A percentile compares a stretch with the other conserved stretches of the same genome.
Conservation (phyloP, 2,329 filamentous ascomycete species). For the Talaromyces atroroseus region DNA sequence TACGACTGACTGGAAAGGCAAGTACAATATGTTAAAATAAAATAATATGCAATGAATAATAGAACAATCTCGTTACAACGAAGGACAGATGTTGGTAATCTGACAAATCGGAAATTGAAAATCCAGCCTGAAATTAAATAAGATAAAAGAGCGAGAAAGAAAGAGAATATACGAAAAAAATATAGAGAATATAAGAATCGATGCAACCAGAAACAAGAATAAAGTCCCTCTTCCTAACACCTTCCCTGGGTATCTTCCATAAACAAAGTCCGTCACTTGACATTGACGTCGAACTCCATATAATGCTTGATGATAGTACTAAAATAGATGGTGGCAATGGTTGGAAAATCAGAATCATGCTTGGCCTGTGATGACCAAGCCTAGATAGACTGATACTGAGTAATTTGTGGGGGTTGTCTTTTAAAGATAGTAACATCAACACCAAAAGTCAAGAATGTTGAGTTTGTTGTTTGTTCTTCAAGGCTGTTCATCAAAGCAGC, state of each 20-base stretch:
- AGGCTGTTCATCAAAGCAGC: constrained; percentile 19
- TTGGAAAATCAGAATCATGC: background rate
- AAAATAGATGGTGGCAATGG: background rate
- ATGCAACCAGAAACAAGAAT: background rate
- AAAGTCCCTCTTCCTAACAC: background rate
- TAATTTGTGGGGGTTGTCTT: background rate
- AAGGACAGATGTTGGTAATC: background rate
- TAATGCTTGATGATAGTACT: constrained; percentile 6
- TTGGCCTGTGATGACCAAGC: background rate
- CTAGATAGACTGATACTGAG: background rate
- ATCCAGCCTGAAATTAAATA: constrained; percentile 6
- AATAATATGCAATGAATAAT: background rate
- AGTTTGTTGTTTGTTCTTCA: constrained; percentile 4
- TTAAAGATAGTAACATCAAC: background rate
- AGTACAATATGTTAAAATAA: too few relatives aligned
- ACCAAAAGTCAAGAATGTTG: constrained; percentile 1
- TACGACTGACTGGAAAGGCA: too few relatives aligned
- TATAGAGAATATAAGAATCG: constrained; percentile 7
- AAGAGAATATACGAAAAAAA: constrained; percentile 7
- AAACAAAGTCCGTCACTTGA: constrained; percentile 8
- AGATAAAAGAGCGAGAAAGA: background rate
- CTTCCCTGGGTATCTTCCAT: constrained; percentile 5
- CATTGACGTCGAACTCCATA: constrained; percentile 10
- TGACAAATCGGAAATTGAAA: background rate
- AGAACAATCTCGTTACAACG: background rate